Evolutionary conservation across 495 filamentous ascomycete species (phyloP).

Genomic region (Podospora australis): DNA sequence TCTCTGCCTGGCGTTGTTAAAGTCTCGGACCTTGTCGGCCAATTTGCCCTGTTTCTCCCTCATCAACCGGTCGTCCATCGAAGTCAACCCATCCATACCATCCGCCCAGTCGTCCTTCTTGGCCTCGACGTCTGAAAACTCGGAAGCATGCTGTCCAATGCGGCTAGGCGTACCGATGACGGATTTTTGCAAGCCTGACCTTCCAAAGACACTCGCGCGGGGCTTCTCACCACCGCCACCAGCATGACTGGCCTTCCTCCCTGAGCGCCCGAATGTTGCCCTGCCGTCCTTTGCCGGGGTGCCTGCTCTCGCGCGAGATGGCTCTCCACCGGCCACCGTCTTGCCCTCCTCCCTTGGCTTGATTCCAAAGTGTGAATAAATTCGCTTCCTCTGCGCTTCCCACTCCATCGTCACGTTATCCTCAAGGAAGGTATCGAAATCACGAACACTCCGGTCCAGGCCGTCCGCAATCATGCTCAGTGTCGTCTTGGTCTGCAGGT

Average conservation of each 20-base stretch:
- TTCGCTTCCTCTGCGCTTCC: conserved; percentile 84
- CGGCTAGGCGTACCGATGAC: conserved; percentile 72
- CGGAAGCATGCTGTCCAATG: conserved; percentile 47
- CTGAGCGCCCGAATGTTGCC: conserved; percentile 44
- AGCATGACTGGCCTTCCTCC: conserved; percentile 41
- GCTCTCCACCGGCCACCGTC: conserved; percentile 27
- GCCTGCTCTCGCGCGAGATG: conserved; percentile 43
- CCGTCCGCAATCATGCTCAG: conserved; percentile 86
- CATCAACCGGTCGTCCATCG: conserved; percentile 62
- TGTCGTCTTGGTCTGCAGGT: conserved; percentile 82
- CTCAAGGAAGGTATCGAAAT: conserved; percentile 89
- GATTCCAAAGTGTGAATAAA: conserved; percentile 95
- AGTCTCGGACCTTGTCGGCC: conserved; percentile 63
- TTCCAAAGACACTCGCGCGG: conserved; percentile 61
- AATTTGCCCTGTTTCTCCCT: conserved; percentile 76
- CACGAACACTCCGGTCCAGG: conserved; percentile 72
- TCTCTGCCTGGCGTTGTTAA: conserved; percentile 67
- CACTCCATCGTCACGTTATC: conserved; percentile 92
- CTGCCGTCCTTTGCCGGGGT: conserved; percentile 34
- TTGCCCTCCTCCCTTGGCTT: conserved; percentile 50
- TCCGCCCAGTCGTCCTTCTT: conserved; percentile 36
- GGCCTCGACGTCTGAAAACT: conserved; percentile 63
- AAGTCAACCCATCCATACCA: conserved; percentile 25
- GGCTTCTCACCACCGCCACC: conserved; percentile 30
- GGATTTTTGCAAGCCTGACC: conserved; percentile 66